Conservation (phyloP, 2,329 filamentous ascomycete genomes). For the Cyclaneusma minus region DNA sequence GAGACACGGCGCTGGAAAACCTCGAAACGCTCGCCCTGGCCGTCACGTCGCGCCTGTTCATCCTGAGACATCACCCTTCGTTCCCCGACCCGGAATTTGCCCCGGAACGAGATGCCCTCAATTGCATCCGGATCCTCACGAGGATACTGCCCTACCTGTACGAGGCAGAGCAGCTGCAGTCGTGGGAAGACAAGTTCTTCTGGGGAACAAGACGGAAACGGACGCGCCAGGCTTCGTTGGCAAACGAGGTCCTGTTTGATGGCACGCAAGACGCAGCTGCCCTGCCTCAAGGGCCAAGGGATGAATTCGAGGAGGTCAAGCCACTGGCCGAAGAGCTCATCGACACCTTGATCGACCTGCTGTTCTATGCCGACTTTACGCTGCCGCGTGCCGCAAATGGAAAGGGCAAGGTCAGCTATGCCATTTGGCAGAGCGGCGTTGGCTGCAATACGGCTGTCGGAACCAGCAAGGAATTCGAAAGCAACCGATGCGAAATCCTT, state of each 20-base stretch:
- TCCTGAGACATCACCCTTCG: slow-evolving; percentile 74
- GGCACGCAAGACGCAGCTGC: slow-evolving; percentile 43
- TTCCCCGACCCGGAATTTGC: slow-evolving; percentile 80
- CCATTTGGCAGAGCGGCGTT: slow-evolving; percentile 96
- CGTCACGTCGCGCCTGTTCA: slow-evolving; percentile 66
- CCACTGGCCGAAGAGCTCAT: slow-evolving; percentile 86
- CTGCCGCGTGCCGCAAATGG: slow-evolving; percentile 56
- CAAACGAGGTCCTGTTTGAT: slow-evolving; percentile 72
- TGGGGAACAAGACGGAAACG: slow-evolving; percentile 64
- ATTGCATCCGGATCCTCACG: slow-evolving; percentile 85
- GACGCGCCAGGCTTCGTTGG: slow-evolving; percentile 40
- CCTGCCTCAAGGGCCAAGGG: slow-evolving; percentile 27
- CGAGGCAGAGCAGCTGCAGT: slow-evolving; percentile 66
- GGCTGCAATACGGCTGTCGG: slow-evolving; percentile 82
- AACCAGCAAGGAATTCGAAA: slow-evolving; percentile 85
- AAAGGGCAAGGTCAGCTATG: slow-evolving; percentile 72
- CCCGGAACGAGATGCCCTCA: slow-evolving; percentile 73
- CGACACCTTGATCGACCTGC: slow-evolving; percentile 72
- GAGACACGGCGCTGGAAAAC: slow-evolving; percentile 73
- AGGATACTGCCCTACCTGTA: slow-evolving; percentile 83
- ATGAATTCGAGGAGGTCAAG: slow-evolving; percentile 67
- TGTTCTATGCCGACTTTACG: slow-evolving; percentile 87
- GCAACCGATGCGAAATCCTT: slow-evolving; percentile 79
- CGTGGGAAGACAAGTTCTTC: slow-evolving; percentile 90
- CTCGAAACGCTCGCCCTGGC: slow-evolving; percentile 78